These are phyloP conservation scores for Biancaea sappan DNA, from an alignment of 306 rosid genomes.

Conservation along the genomic window DNA sequence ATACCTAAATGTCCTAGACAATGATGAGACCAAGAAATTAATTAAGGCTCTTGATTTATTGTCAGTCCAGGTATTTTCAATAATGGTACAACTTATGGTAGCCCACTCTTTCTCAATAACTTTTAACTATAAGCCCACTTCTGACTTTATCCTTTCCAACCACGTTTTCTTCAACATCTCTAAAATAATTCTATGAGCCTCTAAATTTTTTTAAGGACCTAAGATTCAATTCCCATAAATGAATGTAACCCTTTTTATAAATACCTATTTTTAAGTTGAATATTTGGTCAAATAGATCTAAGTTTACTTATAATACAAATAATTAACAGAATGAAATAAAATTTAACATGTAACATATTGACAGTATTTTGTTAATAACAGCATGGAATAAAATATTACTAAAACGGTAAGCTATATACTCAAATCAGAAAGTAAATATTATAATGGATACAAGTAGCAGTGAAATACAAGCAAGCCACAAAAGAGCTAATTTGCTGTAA, in stretches of 20 bases:
- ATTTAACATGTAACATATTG: conserved; percentile 24
- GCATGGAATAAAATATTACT: too few relatives aligned
- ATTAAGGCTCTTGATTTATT: conserved; percentile 90
- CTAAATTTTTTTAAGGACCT: background rate
- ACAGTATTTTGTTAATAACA: conserved; percentile 30
- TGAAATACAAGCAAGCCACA: background rate
- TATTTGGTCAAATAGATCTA: conserved; percentile 19
- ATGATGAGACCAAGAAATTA: conserved; percentile 91
- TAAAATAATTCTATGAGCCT: background rate
- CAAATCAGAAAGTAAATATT: conserved; percentile 16
- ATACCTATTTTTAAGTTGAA: background rate
- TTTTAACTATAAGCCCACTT: conserved; percentile 76
- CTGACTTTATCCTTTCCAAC: conserved; percentile 90
- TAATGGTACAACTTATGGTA: conserved; percentile 90
- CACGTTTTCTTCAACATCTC: conserved; percentile 85
- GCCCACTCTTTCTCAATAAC: conserved; percentile 93
- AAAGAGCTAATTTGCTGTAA: background rate
- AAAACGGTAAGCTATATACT: background rate
- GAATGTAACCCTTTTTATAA: background rate
- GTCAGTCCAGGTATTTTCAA: conserved; percentile 98
- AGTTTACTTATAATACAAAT: conserved; percentile 20
- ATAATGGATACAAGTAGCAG: background rate
- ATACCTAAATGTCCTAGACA: conserved; percentile 87
- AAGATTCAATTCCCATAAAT: background rate
- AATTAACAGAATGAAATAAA: conserved; percentile 22